A percentile compares a stretch with the other conserved stretches of the same genome.
phyloP scores from a whole-genome alignment of 768 basidiomycete genomes.

The Coprinopsis marcescibilis region DNA sequence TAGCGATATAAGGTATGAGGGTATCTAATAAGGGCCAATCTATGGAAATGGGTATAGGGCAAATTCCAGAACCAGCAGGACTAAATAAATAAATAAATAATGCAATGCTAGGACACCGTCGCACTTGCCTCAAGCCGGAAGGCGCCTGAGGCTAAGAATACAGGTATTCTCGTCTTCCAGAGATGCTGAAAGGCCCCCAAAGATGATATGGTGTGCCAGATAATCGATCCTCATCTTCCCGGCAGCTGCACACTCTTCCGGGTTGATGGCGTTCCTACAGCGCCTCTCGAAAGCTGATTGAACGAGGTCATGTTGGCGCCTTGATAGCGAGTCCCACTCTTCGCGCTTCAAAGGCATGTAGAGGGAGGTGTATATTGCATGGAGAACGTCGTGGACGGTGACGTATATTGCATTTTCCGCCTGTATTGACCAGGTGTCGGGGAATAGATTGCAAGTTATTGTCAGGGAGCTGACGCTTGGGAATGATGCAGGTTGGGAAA shows the following conservation, averaged over 20 bases:
- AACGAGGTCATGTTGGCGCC: conserved; percentile 38
- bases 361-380: conserved; percentile 37
- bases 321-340: conserved; percentile 39
- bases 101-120: not conserved
- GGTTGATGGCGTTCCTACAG: conserved; percentile 34
- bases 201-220: conserved; percentile 41
- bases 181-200: conserved; percentile 46
- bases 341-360: conserved; percentile 28
- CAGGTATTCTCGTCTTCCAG: conserved; percentile 31
- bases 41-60: no score
- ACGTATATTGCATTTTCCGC: conserved; percentile 39
- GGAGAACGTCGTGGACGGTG: conserved; percentile 46
- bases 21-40: no score
- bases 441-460: conserved; percentile 43
- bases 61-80: no score
- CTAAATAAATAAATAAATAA: not conserved
- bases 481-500: conserved; percentile 36
- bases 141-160: conserved; percentile 42
- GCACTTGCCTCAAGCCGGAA: conserved; percentile 3
- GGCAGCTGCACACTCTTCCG: conserved; percentile 25
- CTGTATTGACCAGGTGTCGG: conserved; percentile 36
- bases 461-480: conserved; percentile 34
- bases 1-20: no score
- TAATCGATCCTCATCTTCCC: conserved; percentile 48
- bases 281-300: conserved; percentile 38